Conservation (phyloP, 768 basidiomycete genomes). For the Lyophyllum shimeji region DNA sequence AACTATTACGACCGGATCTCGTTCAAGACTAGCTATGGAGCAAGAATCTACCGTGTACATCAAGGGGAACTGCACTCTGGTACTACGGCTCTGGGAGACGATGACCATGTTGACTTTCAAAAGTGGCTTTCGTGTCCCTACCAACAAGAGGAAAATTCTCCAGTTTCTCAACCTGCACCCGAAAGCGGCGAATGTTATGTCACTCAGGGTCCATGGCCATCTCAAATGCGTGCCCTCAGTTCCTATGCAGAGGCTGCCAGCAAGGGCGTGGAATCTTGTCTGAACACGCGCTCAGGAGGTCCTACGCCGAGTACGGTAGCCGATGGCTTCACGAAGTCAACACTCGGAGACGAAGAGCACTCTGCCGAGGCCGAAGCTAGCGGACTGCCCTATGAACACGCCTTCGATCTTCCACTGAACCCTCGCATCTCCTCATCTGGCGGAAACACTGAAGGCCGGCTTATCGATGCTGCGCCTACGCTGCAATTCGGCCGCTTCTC, state of each 20-base stretch:
- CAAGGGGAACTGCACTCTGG: not conserved
- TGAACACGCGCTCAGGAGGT: not conserved
- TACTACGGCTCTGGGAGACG: conserved; percentile 11
- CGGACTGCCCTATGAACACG: conserved; percentile 1
- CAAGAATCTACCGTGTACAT: conserved; percentile 2
- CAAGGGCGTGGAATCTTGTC: not conserved
- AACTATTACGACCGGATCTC: conserved; percentile 47
- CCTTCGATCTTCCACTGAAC: not conserved
- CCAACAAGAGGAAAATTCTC: not conserved
- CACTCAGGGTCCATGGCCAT: not conserved
- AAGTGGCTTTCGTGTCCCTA: conserved; percentile 27
- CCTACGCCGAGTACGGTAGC: not conserved
- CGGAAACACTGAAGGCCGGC: not conserved
- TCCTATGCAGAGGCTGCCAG: not conserved
- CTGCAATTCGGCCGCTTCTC: not conserved
- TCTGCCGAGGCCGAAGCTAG: not conserved
- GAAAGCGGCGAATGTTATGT: not conserved
- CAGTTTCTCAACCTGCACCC: not conserved
- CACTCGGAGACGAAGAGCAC: not conserved
- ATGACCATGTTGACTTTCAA: conserved; percentile 24
- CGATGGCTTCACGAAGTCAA: not conserved
- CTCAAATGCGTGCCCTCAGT: not conserved
- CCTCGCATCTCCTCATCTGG: not conserved
- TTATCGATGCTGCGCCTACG: not conserved
- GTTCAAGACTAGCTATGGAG: conserved; percentile 9